Conservation (phyloP, 148 eudicot genomes). For the Selenicereus undatus region DNA sequence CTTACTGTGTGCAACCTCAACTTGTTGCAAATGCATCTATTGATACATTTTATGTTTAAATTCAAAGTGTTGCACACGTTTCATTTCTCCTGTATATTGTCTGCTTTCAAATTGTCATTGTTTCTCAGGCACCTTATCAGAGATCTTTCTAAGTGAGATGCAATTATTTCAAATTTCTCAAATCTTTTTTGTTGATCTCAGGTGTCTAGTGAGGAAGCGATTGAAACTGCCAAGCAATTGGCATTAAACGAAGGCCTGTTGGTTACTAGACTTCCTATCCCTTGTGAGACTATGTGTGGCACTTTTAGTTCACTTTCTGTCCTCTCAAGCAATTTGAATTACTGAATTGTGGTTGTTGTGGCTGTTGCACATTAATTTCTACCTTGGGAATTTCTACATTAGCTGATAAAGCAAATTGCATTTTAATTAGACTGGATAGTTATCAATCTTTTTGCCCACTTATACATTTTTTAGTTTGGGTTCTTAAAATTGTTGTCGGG, state of each 20-base stretch:
- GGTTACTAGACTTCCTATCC: slow-evolving; percentile 45
- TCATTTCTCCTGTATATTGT: too few species aligned
- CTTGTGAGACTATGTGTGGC: background rate
- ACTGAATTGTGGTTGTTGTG: background rate
- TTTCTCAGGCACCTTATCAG: too few species aligned
- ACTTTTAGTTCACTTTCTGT: background rate
- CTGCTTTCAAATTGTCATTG: too few species aligned
- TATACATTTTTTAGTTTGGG: background rate
- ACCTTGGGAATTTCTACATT: background rate
- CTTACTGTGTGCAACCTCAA: background rate
- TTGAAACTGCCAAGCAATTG: slow-evolving; percentile 87
- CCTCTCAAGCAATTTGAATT: background rate
- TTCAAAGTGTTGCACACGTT: background rate
- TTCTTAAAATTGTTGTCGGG: background rate
- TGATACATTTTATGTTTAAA: background rate
- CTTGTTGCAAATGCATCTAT: slow-evolving; percentile 3
- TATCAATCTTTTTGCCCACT: background rate
- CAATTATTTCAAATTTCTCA: background rate
- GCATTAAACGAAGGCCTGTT: slow-evolving; percentile 95
- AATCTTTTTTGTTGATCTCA: slow-evolving; percentile 25
- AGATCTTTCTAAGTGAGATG: background rate
- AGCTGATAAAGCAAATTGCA: background rate
- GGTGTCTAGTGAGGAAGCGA: slow-evolving; percentile 89
- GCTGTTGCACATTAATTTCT: background rate
- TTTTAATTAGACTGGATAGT: background rate